phyloP scores from a whole-genome alignment of 176 grass and related monocot species.

The maize (Zea mays) region Zm-B73-REFERENCE-NAM-5.0 NC_050098.1:230872501-230873000 shows the following conservation, averaged over 20 bases:
- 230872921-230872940: slow-evolving; percentile 11
- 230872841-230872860: slow-evolving; percentile 5
- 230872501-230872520: neutral
- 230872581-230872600: neutral
- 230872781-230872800: neutral
- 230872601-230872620: neutral
- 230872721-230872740: slow-evolving; percentile 2
- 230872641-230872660: neutral
- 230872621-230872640: neutral
- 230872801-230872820: neutral
- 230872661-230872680: neutral
- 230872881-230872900: neutral
- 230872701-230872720: neutral
- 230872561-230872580: neutral
- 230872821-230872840: slow-evolving; percentile 7
- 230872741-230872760: neutral
- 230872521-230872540: neutral
- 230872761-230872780: neutral
- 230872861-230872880: neutral
- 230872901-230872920: neutral
- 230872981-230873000: neutral
- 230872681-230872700: neutral
- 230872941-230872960: neutral
- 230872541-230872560: neutral
- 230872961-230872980: slow-evolving; percentile 3